Evolutionary conservation across 345 rosid genomes (phyloP).

Genomic region (Angophora floribunda): DNA sequence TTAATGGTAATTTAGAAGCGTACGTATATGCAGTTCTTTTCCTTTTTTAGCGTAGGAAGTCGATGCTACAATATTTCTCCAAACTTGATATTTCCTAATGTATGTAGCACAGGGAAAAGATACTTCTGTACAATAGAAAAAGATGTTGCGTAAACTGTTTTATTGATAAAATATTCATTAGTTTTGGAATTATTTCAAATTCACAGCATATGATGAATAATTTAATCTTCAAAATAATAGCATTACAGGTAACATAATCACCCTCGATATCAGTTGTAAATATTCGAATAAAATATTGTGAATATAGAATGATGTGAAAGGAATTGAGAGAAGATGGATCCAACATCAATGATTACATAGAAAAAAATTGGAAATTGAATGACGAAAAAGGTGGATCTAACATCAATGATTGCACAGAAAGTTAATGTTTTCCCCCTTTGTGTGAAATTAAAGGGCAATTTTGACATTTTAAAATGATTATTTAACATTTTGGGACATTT

Average conservation of each 20-base stretch:
- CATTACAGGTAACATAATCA: background rate
- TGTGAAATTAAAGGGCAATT: background rate
- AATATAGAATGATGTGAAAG: background rate
- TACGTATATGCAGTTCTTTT: background rate
- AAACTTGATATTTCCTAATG: background rate
- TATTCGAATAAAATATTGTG: background rate
- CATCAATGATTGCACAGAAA: background rate
- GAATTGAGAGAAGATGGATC: background rate
- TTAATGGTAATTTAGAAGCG: background rate
- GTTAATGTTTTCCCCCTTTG: background rate
- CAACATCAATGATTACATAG: background rate
- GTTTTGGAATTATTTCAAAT: background rate
- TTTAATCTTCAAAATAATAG: background rate
- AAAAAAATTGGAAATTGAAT: background rate
- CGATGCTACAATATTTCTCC: background rate
- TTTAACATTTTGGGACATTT: background rate
- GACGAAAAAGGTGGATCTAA: background rate
- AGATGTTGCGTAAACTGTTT: background rate
- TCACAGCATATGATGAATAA: background rate
- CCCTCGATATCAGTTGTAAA: background rate
- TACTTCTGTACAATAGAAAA: background rate
- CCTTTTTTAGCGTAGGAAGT: background rate
- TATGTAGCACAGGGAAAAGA: background rate
- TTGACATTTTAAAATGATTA: background rate
- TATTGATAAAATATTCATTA: background rate